Base-by-base conservation (phyloP, 306 rosid species). In the Quercus bicolor region DNA sequence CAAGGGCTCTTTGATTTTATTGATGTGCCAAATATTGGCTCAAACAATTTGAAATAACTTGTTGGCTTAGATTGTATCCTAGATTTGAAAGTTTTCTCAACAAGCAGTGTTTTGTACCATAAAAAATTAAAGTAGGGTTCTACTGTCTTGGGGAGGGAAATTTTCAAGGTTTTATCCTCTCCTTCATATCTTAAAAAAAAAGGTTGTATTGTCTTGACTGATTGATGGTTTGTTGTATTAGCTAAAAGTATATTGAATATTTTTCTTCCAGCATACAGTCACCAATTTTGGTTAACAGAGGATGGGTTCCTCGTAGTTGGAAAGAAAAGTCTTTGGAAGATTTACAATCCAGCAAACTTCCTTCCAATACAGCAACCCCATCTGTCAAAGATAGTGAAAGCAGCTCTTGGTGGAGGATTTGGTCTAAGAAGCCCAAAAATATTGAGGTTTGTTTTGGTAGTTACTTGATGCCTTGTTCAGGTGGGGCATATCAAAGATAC, bases 251-350 rank as follows among this genome's bases (percentile, higher is more conserved):
- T 52, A 24, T 80, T 16, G 62, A 68, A 54, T 72, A 56, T 80
- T 77, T 26, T 74, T 86, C 73, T 73, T 82, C 85, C 86, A 95
- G 98, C 37, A 84, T 88, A 28, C 79, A 77, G 77, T 86, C 79
- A 31, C 97, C 98, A 12, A 70, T 95, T 81, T 69, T 95, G 80
- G 96, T 95, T 77, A 95, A 92, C 72, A 85, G 97, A 90, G 98
- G 98, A 81, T 95, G 98, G 98, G 98, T 91, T 76, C 98, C 98
- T 5, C 91, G 96, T 20, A 87, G 85, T 89, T 93, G 99, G 99
- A 91, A 76, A 87, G 98, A 93, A 19, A 88, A 87, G 73, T 75
- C 69, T 73, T 68, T 84, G 64, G 87, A 91, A 83, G 86, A 75
- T 77, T 57, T 68, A 54, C 85, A 72, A 66, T 82, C 76, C 45